Evolutionary conservation across 1,284 basidiomycete species (phyloP), one percentile per base, ranked within the genome.

Genomic region (Cutaneotrichosporon sp.): DNA sequence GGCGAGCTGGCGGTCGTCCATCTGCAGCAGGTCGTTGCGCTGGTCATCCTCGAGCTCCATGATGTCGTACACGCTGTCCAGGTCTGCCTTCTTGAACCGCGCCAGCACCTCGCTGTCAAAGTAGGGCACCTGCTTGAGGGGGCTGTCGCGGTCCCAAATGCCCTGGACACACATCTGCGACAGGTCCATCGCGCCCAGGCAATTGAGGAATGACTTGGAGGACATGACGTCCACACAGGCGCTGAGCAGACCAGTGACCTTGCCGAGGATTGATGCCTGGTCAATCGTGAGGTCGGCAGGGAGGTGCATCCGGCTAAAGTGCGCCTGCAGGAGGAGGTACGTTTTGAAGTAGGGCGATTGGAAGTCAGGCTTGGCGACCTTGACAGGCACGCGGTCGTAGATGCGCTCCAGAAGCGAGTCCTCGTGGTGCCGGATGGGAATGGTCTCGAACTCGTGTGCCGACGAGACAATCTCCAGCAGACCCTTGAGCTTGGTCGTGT

Each of bases 91-190:
- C 67, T 88, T 87, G 79, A 92, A 97, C 17, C 93, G 82, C 66
- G 85, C 82, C 65, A 98, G 79, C 29, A 89, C 88, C 42, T 91
- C 87, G 9, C 82, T 75, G 60, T 93, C 89, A 74, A 97, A 98
- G 75, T 96, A 90, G 10, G 96, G 96, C 42, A 98, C 87, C 72
- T 98, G 94, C 68, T 88, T 90, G 68, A 97, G 75, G 0, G 91
- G 90, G 41, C 87, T 90, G 72, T 97, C 96, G 27, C 86, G 87
- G 67, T 98, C 93, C 94, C 94, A 97, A 71, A 94, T 86, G 0
- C 89, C 93, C 75, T 98, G 96, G 2, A 97, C 91, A 72, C 90
- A 92, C 94, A 98, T 98, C 76, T 98, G 96, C n/a, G 87, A 89
- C 54, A 98, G 74, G 76, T 99, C 96, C 96, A 98, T 98, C 0